Base-by-base conservation (phyloP, 306 rosid species). In the Quercus bicolor region DNA sequence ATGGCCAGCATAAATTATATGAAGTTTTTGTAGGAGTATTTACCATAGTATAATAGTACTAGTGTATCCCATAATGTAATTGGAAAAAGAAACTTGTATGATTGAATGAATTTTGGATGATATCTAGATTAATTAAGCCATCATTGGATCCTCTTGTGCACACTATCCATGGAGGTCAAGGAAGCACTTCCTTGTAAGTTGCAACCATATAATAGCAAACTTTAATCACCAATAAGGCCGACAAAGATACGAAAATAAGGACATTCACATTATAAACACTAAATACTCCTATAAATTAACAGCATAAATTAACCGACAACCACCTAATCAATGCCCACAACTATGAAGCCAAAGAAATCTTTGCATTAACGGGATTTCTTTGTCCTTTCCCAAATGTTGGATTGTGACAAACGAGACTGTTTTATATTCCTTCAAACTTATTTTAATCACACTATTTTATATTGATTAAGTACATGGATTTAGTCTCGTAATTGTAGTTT, bases 121-220 rank as follows among this genome's bases (percentile, higher is more conserved):
- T 48, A 1, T 12, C 53, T 12, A 12, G 53, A 48, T 48, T 48
- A 48, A 48, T 48, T 48, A 48, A 13, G 29, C 60, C 80, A 75
- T 81, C 80, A 76, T 76, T 52, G 84, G 84, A 81, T 81, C 74
- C 84, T 76, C 69, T 16, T 56, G 65, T 51, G 77, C 77, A 34
- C 78, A 62, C 40, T 1, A 26, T 26, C 33, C 48, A 64, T 61
- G 62, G 65, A 43, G 52, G 51, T 53, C 4, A 26, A 61, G 79
- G 72, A 61, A 62, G 61, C 56, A 26, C 28, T 19, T 14, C 45
- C n/a, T 23, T 29, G 48, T n/a, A 24, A 40, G 14, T 23, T 64
- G n/a, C 53, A 29, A 65, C 66, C 9, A 19, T 10, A 6, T 61
- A 72, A 40, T 79, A 51, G 18, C 23, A 51, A 11, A 21, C 28